Percentiles rank a stretch among this genome's conserved stretches.
phyloP scores from a whole-genome alignment of 306 rosid genomes.

The Notholithocarpus densiflorus region DNA sequence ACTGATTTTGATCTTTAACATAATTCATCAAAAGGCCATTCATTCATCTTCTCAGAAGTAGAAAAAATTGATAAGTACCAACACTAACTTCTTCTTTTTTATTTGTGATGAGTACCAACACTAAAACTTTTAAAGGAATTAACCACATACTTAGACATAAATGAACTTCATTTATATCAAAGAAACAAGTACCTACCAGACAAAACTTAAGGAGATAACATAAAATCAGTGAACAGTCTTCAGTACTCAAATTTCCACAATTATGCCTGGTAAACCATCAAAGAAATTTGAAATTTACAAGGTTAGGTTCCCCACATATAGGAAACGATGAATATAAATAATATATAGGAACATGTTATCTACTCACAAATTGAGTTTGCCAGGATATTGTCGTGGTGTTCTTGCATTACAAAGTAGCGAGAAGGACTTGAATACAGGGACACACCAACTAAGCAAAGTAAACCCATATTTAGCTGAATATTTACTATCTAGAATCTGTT shows the following conservation, averaged over 20 bases:
- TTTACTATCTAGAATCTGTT: slow-evolving; percentile 46
- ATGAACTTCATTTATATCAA: slow-evolving; percentile 1
- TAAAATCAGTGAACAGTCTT: slow-evolving; percentile 54
- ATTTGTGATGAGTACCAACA: slow-evolving; percentile 5
- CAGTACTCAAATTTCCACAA: slow-evolving; percentile 46
- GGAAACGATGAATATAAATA: background rate
- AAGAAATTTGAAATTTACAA: slow-evolving; percentile 11
- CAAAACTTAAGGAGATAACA: slow-evolving; percentile 57
- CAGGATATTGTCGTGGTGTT: slow-evolving; percentile 37
- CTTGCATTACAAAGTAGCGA: slow-evolving; percentile 50
- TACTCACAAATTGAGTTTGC: slow-evolving; percentile 59
- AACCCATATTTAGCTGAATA: slow-evolving; percentile 42
- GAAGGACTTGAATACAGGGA: slow-evolving; percentile 78
- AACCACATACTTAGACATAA: background rate
- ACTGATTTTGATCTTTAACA: slow-evolving; percentile 1
- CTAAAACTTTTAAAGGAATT: background rate
- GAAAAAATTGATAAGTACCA: slow-evolving; percentile 15
- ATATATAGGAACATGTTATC: slow-evolving; percentile 19
- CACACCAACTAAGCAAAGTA: slow-evolving; percentile 58
- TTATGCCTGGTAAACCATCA: slow-evolving; percentile 44
- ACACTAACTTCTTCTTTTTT: background rate
- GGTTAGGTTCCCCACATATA: slow-evolving; percentile 7
- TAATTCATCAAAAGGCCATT: slow-evolving; percentile 7
- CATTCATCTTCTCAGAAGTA: background rate
- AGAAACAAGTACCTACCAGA: slow-evolving; percentile 60